Conservation (phyloP, 495 filamentous ascomycete species). For the Rusavskia elegans region DNA sequence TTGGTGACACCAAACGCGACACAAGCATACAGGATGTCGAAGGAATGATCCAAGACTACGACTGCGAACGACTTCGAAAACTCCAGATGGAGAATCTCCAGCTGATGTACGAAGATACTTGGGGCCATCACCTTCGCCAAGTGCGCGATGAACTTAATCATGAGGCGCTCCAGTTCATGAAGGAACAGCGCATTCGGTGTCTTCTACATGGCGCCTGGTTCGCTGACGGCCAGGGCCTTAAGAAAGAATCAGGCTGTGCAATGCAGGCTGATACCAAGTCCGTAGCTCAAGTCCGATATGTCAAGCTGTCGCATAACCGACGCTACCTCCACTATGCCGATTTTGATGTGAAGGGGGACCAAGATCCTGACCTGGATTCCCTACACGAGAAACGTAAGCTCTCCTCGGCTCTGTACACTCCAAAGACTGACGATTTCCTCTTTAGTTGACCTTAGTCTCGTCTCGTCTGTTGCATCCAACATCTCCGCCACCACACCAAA, state of each 20-base stretch:
- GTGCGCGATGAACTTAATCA: conserved; percentile 86
- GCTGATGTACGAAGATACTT: conserved; percentile 80
- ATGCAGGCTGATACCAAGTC: conserved; percentile 23
- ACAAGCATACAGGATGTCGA: conserved; percentile 83
- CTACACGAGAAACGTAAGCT: conserved; percentile 58
- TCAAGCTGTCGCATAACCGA: conserved; percentile 80
- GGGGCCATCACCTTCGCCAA: conserved; percentile 79
- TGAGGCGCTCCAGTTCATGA: conserved; percentile 88
- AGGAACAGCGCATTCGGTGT: conserved; percentile 90
- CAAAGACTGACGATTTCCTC: conserved; percentile 3
- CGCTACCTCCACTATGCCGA: conserved; percentile 85
- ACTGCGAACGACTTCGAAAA: conserved; percentile 58
- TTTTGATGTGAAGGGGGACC: conserved; percentile 48
- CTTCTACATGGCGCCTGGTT: conserved; percentile 88
- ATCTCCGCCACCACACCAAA: conserved; percentile 42
- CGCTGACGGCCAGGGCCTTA: conserved; percentile 33
- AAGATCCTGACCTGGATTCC: conserved; percentile 55
- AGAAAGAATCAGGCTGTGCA: conserved; percentile 19
- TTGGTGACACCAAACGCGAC: conserved; percentile 66
- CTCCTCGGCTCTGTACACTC: neutral
- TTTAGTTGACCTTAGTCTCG: conserved; percentile 66
- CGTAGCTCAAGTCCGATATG: conserved; percentile 43
- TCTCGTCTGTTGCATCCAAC: conserved; percentile 89
- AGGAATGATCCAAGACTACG: conserved; percentile 72
- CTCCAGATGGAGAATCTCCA: conserved; percentile 93